Percentiles rank a stretch among this genome's conserved stretches.
Evolutionary conservation across 305 asterid genomes (phyloP).

Genomic region (Fraxinus baroniana): DNA sequence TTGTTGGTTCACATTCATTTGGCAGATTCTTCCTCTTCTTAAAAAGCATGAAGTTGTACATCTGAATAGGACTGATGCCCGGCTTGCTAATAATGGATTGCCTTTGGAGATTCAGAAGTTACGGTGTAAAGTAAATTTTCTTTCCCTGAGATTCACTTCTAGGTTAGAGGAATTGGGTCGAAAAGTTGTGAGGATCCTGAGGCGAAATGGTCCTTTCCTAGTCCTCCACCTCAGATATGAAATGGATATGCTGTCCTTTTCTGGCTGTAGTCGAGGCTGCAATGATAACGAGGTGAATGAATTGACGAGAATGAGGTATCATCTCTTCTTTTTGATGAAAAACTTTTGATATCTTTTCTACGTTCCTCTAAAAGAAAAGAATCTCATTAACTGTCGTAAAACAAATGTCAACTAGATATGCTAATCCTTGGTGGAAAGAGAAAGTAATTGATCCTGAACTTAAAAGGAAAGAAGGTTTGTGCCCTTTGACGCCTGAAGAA

Average conservation of each 20-base stretch:
- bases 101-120: slow-evolving; percentile 72
- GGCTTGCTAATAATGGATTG: slow-evolving; percentile 78
- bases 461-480: slow-evolving; percentile 75
- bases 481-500: slow-evolving; percentile 95
- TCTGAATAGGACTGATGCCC: slow-evolving; percentile 77
- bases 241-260: slow-evolving; percentile 93
- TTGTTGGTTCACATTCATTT: background rate
- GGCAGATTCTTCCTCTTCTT: slow-evolving; percentile 84
- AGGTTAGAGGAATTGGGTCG: slow-evolving; percentile 77
- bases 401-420: slow-evolving; percentile 44
- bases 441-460: slow-evolving; percentile 66
- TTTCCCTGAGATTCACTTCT: slow-evolving; percentile 62
- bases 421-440: slow-evolving; percentile 90
- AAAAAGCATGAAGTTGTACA: slow-evolving; percentile 75
- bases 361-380: background rate
- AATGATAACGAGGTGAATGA: slow-evolving; percentile 62
- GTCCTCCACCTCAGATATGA: slow-evolving; percentile 91
- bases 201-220: slow-evolving; percentile 68
- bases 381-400: slow-evolving; percentile 9
- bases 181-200: slow-evolving; percentile 59
- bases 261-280: slow-evolving; percentile 88
- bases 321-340: background rate
- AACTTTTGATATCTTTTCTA: background rate
- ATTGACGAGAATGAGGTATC: slow-evolving; percentile 78
- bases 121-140: slow-evolving; percentile 73